Evolutionary conservation across 1,284 basidiomycete genomes (phyloP).

Genomic region (Rhodotorula sp.): DNA sequence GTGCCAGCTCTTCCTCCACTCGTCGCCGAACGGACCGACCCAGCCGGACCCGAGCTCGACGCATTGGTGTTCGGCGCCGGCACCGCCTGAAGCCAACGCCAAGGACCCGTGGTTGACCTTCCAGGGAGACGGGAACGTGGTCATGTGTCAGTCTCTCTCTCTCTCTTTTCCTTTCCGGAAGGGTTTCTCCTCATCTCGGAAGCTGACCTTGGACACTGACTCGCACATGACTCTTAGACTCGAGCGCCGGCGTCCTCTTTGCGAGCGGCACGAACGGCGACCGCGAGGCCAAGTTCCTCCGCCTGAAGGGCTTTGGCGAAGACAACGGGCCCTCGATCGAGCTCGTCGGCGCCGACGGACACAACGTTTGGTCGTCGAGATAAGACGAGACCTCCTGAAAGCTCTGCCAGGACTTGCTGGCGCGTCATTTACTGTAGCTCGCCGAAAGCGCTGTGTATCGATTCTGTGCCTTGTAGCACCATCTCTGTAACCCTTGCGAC

Average conservation of each 20-base stretch:
- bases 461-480: too few relatives aligned
- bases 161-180: too few relatives aligned
- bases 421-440: too few relatives aligned
- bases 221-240: slow-evolving; percentile 5
- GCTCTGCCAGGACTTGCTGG: too few relatives aligned
- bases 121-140: slow-evolving; percentile 43
- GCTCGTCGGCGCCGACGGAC: slow-evolving; percentile 12
- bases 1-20: slow-evolving; percentile 43
- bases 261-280: slow-evolving; percentile 41
- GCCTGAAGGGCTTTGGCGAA: slow-evolving; percentile 27
- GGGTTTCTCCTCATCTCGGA: background rate
- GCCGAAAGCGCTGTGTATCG: too few relatives aligned
- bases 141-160: slow-evolving; percentile 23
- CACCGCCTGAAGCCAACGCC: slow-evolving; percentile 3
- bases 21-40: slow-evolving; percentile 35
- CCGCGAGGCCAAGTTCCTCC: slow-evolving; percentile 8
- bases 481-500: too few relatives aligned
- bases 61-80: slow-evolving; percentile 34
- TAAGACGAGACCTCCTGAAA: background rate
- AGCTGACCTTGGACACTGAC: background rate
- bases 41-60: slow-evolving; percentile 24
- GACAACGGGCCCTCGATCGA: slow-evolving; percentile 32
- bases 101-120: slow-evolving; percentile 27
- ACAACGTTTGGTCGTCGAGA: background rate
- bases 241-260: slow-evolving; percentile 31